These are phyloP conservation scores for Edaphochlamys debaryana DNA, from an alignment of 139 green algal genomes.

Conservation along the genomic window DNA sequence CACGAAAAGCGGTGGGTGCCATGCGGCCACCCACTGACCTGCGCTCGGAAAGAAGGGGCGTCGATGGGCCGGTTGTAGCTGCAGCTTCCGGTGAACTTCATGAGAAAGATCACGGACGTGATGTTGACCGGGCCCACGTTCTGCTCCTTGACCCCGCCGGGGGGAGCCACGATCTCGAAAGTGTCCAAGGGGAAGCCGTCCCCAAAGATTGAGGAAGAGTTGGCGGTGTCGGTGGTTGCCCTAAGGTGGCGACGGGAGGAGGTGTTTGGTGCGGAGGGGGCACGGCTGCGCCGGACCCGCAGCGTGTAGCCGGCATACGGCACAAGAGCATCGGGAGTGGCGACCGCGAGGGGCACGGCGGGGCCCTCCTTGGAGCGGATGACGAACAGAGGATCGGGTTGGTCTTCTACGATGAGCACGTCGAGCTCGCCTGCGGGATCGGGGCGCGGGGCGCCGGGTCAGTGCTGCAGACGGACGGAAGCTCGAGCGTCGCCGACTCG, in stretches of 20 bases:
- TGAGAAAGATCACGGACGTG: background rate
- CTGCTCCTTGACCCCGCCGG: background rate
- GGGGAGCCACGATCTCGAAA: background rate
- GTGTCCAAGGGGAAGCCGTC: too few relatives aligned
- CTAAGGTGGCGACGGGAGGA: too few relatives aligned
- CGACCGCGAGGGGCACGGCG: background rate
- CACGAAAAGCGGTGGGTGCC: too few relatives aligned
- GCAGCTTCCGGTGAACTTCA: slow-evolving; percentile 15
- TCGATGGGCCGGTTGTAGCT: background rate
- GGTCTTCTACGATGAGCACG: background rate
- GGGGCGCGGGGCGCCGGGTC: too few relatives aligned
- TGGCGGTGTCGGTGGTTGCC: too few relatives aligned
- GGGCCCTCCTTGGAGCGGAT: background rate
- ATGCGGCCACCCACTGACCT: too few relatives aligned
- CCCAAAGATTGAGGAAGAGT: too few relatives aligned
- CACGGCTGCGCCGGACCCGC: background rate
- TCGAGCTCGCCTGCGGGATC: slow-evolving; percentile 8
- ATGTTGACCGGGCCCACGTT: background rate
- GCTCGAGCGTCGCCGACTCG: too few relatives aligned
- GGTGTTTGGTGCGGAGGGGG: background rate
- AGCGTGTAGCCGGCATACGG: background rate
- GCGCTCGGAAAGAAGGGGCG: too few relatives aligned
- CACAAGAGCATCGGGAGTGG: background rate
- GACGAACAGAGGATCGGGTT: background rate
- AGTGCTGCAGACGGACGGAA: too few relatives aligned